phyloP scores from a whole-genome alignment of 2,329 filamentous ascomycete species.

The Zasmidium angulare region DNA sequence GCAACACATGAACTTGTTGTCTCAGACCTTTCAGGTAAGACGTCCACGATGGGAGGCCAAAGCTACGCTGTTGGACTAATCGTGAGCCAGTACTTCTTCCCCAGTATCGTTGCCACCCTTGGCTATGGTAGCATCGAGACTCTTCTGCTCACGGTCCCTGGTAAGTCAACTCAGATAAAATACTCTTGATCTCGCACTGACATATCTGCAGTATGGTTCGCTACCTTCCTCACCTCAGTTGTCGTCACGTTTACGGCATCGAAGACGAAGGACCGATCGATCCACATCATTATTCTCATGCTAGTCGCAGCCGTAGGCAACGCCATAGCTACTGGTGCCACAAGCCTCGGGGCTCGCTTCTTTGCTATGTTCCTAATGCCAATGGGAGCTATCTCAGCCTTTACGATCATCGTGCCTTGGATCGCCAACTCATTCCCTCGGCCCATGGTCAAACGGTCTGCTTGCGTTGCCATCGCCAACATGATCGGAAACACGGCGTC shows the following conservation, averaged over 20 bases:
- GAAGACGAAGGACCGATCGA: constrained; percentile 54
- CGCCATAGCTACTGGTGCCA: constrained; percentile 55
- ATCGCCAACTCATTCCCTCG: constrained; percentile 28
- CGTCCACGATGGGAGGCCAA: too few relatives aligned
- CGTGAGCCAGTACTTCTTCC: constrained; percentile 67
- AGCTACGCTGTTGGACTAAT: too few relatives aligned
- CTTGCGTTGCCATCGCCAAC: constrained; percentile 71
- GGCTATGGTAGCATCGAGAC: constrained; percentile 57
- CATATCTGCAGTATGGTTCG: constrained; percentile 55
- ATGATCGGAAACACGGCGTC: constrained; percentile 37
- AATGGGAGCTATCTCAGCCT: constrained; percentile 13
- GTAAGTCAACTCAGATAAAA: not conserved
- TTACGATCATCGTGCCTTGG: constrained; percentile 33
- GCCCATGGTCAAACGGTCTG: constrained; percentile 71
- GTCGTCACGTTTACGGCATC: constrained; percentile 57
- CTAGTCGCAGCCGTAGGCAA: constrained; percentile 55
- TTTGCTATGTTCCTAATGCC: constrained; percentile 62
- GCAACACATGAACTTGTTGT: constrained; percentile 53
- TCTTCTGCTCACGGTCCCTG: constrained; percentile 53
- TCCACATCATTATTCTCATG: constrained; percentile 58
- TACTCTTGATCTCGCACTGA: not conserved
- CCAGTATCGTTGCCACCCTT: constrained; percentile 61
- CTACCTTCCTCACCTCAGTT: constrained; percentile 55
- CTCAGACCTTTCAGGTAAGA: constrained; percentile 60
- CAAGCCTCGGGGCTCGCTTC: constrained; percentile 54